Base-by-base conservation (phyloP, 2,329 filamentous ascomycete species). In the Leptographium wingfieldii region DNA sequence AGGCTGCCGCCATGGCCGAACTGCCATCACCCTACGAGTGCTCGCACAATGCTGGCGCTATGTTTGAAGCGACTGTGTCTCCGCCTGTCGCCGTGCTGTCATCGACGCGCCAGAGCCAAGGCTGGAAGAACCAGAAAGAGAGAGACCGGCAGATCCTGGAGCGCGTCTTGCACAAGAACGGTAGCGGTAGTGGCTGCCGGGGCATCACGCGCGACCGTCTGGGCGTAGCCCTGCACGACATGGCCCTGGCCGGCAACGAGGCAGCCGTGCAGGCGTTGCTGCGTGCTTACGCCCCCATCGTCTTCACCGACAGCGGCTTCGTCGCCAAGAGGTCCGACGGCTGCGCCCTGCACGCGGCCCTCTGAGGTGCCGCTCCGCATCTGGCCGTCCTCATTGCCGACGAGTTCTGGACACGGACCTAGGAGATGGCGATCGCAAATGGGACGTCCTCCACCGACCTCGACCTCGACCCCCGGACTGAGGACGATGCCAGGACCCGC, bases 211-310 rank as follows among this genome's bases (percentile, higher is more conserved):
- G 40, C 14, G 55, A 48, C 38, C 59, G 61, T 3, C 56, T 62
- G 3, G 58, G 59, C 48, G 27, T 27, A 12, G 63, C 63, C 29
- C 58, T 66, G 14, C 40, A 60, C 31, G 29, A 54, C 14, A 57
- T 62, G 4, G 57, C 62, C 10, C 58, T 63, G 27, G n/a, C 54
- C 25, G 63, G 60, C 29, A 57, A 65, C 46, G 53, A 59, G n/a
- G 60, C 46, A 10, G 35, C 65, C 1, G 60, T 64, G 53, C 61
- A 61, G n/a, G 57, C 60, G 3, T 57, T 67, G 35, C 57, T 66
- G 12, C 63, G 64, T n/a, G 59, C 61, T n/a, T 65, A 65, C 35
- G 66, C 64, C 1, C 57, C 61, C 25, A 64, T 66, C 58, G 29
- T 35, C 3, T 62, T 48, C n/a, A 56, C 58, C 12, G 52, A 56